Conservation (phyloP, 2,329 filamentous ascomycete species). For the Colletotrichum sp. region DNA sequence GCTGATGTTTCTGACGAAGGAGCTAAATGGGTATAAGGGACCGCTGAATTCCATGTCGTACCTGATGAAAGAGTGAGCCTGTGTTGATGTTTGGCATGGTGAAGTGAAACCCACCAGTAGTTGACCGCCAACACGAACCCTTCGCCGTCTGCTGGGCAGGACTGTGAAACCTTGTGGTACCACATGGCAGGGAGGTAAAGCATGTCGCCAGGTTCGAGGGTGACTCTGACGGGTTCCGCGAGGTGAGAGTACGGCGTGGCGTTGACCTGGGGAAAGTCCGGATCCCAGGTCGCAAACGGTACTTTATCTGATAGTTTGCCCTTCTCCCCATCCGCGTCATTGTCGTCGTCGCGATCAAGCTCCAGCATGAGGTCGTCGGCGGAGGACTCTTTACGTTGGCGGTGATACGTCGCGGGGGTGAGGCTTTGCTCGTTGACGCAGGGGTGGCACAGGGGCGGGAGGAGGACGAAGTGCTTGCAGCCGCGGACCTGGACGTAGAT, state of each 20-base stretch:
- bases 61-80: conserved; percentile 44
- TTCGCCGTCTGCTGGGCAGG: conserved; percentile 69
- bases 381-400: conserved; percentile 32
- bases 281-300: conserved; percentile 79
- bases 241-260: conserved; percentile 64
- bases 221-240: conserved; percentile 68
- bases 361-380: conserved; percentile 18
- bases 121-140: conserved; percentile 81
- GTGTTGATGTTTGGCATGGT: not conserved
- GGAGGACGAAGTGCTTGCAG: conserved; percentile 74
- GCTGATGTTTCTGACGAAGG: conserved; percentile 55
- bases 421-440: conserved; percentile 71
- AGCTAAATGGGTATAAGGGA: conserved; percentile 66
- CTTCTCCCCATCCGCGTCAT: conserved; percentile 29
- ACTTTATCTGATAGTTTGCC: conserved; percentile 39
- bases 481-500: conserved; percentile 80
- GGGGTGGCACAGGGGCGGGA: conserved; percentile 74
- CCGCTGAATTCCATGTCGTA: conserved; percentile 82
- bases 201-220: conserved; percentile 77
- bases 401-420: conserved; percentile 61
- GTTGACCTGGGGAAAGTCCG: conserved; percentile 57
- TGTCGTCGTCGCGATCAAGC: conserved; percentile 36
- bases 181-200: conserved; percentile 83
- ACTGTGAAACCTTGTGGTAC: conserved; percentile 82
- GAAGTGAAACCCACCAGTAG: conserved; percentile 67